These are phyloP conservation scores for Globisporangium emineosum DNA, from an alignment of 352 stramenopile genomes.

Conservation along the genomic window DNA sequence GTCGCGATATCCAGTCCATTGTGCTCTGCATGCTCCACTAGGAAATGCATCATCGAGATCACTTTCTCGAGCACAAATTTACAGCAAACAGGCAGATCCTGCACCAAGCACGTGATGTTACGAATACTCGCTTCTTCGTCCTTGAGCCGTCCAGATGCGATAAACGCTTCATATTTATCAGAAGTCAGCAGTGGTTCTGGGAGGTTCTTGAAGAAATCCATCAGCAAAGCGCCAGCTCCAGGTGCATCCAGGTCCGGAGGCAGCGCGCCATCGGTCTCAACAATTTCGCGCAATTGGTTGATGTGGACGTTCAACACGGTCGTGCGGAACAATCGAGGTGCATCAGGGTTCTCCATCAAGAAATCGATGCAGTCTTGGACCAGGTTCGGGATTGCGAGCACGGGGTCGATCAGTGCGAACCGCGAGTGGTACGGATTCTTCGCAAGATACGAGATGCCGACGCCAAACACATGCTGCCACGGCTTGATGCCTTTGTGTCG, in stretches of 20 bases:
- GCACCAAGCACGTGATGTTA: slow-evolving; percentile 79
- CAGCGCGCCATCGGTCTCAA: slow-evolving; percentile 60
- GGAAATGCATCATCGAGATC: slow-evolving; percentile 62
- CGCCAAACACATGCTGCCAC: slow-evolving; percentile 81
- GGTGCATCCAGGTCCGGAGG: slow-evolving; percentile 62
- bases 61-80: slow-evolving; percentile 74
- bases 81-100: slow-evolving; percentile 62
- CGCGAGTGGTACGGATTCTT: slow-evolving; percentile 80
- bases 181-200: slow-evolving; percentile 71
- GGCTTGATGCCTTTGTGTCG: slow-evolving; percentile 75
- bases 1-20: slow-evolving; percentile 71
- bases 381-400: slow-evolving; percentile 73
- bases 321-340: slow-evolving; percentile 72
- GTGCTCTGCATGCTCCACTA: slow-evolving; percentile 57
- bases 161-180: slow-evolving; percentile 81
- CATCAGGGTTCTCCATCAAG: slow-evolving; percentile 53
- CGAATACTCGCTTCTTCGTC: slow-evolving; percentile 75
- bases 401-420: slow-evolving; percentile 73
- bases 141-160: slow-evolving; percentile 59
- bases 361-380: slow-evolving; percentile 76
- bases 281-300: slow-evolving; percentile 69
- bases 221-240: slow-evolving; percentile 58
- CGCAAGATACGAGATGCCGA: slow-evolving; percentile 66
- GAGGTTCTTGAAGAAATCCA: slow-evolving; percentile 80
- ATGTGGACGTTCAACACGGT: slow-evolving; percentile 73